These are phyloP conservation scores for Cyberlindnera mrakii DNA, from an alignment of 805 yeast species.

Conservation along the genomic window DNA sequence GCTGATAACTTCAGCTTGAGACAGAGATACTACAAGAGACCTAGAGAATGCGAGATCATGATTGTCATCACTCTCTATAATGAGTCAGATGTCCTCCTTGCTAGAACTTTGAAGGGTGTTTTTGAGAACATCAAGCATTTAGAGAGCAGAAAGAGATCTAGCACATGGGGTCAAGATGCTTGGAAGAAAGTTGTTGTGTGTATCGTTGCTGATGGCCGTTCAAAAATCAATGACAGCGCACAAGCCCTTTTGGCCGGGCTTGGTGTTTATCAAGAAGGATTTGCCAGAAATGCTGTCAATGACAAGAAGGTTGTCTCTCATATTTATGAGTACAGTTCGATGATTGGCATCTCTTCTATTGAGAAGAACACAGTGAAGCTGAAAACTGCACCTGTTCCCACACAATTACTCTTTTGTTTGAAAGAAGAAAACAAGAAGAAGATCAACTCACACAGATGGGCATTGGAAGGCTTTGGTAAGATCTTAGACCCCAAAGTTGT, in stretches of 20 bases:
- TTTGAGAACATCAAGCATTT: constrained; percentile 81
- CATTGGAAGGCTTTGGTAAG: constrained; percentile 87
- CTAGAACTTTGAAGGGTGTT: constrained; percentile 83
- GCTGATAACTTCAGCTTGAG: constrained; percentile 67
- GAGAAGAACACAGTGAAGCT: constrained; percentile 59
- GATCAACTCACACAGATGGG: constrained; percentile 96
- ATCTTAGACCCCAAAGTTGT: constrained; percentile 77
- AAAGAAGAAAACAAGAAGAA: constrained; percentile 86
- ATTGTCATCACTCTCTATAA: constrained; percentile 87
- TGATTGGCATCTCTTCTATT: constrained; percentile 75
- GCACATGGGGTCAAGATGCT: constrained; percentile 89
- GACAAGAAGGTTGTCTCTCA: constrained; percentile 79
- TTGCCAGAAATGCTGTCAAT: constrained; percentile 87
- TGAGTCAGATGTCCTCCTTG: constrained; percentile 77
- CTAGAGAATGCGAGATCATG: constrained; percentile 79
- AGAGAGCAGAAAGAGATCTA: constrained; percentile 54
- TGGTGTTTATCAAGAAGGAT: constrained; percentile 93
- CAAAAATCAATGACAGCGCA: constrained; percentile 72
- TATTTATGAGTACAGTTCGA: constrained; percentile 88
- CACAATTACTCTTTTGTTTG: constrained; percentile 82
- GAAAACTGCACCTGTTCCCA: constrained; percentile 67
- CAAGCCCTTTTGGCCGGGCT: constrained; percentile 76
- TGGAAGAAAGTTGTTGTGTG: constrained; percentile 93
- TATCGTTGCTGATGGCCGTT: constrained; percentile 88
- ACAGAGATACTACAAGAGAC: constrained; percentile 70